Evolutionary conservation across 2,329 filamentous ascomycete species (phyloP), one percentile per base, ranked within the genome.

Genomic region (Aureobasidium sp.): DNA sequence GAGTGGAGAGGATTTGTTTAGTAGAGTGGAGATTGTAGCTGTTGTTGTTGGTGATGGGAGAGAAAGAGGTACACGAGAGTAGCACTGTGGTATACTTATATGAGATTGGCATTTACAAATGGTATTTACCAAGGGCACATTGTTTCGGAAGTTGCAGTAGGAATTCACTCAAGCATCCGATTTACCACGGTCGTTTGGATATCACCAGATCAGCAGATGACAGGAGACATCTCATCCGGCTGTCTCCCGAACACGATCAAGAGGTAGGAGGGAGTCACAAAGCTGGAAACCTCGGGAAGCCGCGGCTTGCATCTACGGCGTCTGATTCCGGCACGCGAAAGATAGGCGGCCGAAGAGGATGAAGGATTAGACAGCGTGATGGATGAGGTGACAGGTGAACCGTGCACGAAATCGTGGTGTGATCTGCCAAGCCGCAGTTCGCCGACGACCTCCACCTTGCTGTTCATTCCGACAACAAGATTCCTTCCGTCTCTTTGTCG

Each of bases 121-220:
- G n/a, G n/a, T n/a, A n/a, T n/a, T n/a, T n/a, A n/a, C n/a, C n/a
- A n/a, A n/a, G n/a, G 38, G 16, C n/a, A 36, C 13, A 29, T 36
- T 10, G 15, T 27, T 40, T 7, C 23, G 20, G 43, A 33, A 51
- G 23, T 38, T 29, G n/a, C 20, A 64, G 33, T 23, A 23, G 20
- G n/a, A n/a, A n/a, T 40, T 45, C 54, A 31, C 36, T 15, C 20
- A 27, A 1, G 27, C 11, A 55, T n/a, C 51, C 51, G 51, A 48
- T 54, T 50, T 29, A 25, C 20, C 29, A 11, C 33, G 42, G 15
- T 23, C 33, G 15, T 7, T 51, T 50, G 31, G n/a, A 20, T 8
- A 54, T 55, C 48, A 64, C 38, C 48, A 64, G 60, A 55, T 64
- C 60, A 64, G 38, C 60, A 64, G 48, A 47, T 64, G 50, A 54